Conservation (phyloP, 495 filamentous ascomycete species). For the Delitschia confertaspora region DNA sequence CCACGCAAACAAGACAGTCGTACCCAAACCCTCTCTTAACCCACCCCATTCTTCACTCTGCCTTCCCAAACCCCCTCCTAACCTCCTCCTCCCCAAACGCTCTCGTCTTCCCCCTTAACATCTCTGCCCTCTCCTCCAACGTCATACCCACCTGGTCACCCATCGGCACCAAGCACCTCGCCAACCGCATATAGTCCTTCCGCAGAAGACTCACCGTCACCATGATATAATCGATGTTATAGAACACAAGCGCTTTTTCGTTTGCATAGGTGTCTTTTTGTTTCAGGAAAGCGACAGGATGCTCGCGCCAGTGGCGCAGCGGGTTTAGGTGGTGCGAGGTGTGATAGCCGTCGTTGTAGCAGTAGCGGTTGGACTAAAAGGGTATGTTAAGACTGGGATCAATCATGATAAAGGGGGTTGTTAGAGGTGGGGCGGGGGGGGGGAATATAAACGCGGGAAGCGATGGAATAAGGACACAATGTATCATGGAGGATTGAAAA, state of each 20-base stretch:
- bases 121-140: conserved; percentile 48
- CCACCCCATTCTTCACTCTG: too few relatives aligned
- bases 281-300: conserved; percentile 57
- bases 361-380: conserved; percentile 57
- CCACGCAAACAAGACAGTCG: too few relatives aligned
- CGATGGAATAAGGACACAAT: too few relatives aligned
- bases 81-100: conserved; percentile 53
- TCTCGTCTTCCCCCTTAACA: conserved; percentile 54
- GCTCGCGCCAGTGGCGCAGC: conserved; percentile 63
- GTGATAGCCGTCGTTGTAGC: conserved; percentile 72
- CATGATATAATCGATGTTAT: conserved; percentile 62
- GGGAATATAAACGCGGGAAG: neutral
- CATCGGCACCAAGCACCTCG: conserved; percentile 57
- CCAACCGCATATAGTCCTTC: conserved; percentile 56
- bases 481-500: too few relatives aligned
- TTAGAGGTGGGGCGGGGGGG: conserved; percentile 1
- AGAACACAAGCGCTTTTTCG: conserved; percentile 58
- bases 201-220: conserved; percentile 52
- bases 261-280: conserved; percentile 50
- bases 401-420: conserved; percentile 4
- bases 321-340: conserved; percentile 70
- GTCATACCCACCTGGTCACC: conserved; percentile 57
- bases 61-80: conserved; percentile 26
- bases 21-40: too few relatives aligned
- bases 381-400: neutral